Percentiles rank a stretch among this genome's conserved stretches.
Evolutionary conservation across 1,284 basidiomycete species (phyloP).

Genomic region (Boletus sp.): DNA sequence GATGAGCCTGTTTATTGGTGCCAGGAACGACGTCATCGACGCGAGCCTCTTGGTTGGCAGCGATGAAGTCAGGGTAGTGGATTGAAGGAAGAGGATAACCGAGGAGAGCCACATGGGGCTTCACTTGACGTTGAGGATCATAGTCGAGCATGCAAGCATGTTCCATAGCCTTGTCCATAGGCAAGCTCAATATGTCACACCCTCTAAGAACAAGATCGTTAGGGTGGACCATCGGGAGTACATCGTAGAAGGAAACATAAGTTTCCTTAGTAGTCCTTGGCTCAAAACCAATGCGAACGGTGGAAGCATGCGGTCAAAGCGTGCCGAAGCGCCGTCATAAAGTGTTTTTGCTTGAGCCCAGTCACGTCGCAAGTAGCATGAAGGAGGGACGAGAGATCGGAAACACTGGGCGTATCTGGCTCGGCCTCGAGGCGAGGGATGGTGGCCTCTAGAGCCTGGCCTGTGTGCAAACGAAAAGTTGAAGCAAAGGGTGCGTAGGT

Average conservation of each 20-base stretch:
- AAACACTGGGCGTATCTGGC: constrained; percentile 19
- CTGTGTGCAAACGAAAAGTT: constrained; percentile 4
- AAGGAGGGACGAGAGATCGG: constrained; percentile 43
- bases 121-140: constrained; percentile 95
- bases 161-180: constrained; percentile 91
- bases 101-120: constrained; percentile 80
- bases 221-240: constrained; percentile 98
- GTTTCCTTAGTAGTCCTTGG: constrained; percentile 86
- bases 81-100: constrained; percentile 89
- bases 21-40: constrained; percentile 93
- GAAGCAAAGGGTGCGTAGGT: neutral
- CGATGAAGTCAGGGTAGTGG: constrained; percentile 96
- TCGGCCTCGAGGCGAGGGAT: constrained; percentile 7
- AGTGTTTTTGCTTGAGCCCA: constrained; percentile 48
- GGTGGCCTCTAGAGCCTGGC: constrained; percentile 19
- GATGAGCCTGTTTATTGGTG: constrained; percentile 84
- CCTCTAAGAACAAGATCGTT: constrained; percentile 98
- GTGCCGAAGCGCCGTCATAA: constrained; percentile 73
- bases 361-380: constrained; percentile 46
- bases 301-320: constrained; percentile 86
- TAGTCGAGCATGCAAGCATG: constrained; percentile 95
- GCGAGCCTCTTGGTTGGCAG: constrained; percentile 95
- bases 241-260: constrained; percentile 89
- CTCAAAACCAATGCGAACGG: constrained; percentile 89
- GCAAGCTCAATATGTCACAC: constrained; percentile 91